Base-by-base conservation (phyloP, 768 basidiomycete species). In the Termitomyces bulborhizus region DNA sequence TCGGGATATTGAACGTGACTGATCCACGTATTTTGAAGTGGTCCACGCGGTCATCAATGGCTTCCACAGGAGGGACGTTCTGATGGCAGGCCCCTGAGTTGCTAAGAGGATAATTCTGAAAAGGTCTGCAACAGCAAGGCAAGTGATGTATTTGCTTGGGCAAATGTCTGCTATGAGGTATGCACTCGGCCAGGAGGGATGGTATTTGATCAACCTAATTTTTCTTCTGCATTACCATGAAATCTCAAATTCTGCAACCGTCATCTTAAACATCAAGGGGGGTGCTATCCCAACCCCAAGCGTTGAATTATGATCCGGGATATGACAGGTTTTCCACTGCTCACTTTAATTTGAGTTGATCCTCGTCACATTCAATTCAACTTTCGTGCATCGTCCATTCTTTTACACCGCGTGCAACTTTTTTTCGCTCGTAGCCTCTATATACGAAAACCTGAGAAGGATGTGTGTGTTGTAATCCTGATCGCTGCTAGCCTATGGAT, bases 71-170 rank as follows among this genome's bases (percentile, higher is more conserved):
- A 4, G 57, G 59, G 2, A 57, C 57, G 1, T n/a, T 34, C 4
- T 26, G 62, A 40, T 66, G 62, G 62, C 46, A 58, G 49, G 63
- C 65, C 27, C 65, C 63, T 3, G 63, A 66, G 34, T 34, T 66
- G n/a, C 18, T 60, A 41, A 40, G 51, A 27, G 51, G 39, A 41
- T 46, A 12, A 29, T 40, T n/a, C 34, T 6, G 26, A 26, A 12
- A 41, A 24, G 46, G 36, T 7, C 29, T n/a, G 18, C n/a, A 53
- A 61, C 46, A 43, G 47, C 44, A 51, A 59, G 26, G 50, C 47
- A 11, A 64, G 60, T 32, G 65, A 64, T 37, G 43, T 63, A 5
- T 21, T 21, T 21, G 21, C 21, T 21, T 21, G 21, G 21, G 21
- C 21, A 21, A 21, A 21, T 21, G 21, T 64, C 60, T 57, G 55